phyloP scores from a whole-genome alignment of 495 filamentous ascomycete genomes.

The Xylaria curta region DNA sequence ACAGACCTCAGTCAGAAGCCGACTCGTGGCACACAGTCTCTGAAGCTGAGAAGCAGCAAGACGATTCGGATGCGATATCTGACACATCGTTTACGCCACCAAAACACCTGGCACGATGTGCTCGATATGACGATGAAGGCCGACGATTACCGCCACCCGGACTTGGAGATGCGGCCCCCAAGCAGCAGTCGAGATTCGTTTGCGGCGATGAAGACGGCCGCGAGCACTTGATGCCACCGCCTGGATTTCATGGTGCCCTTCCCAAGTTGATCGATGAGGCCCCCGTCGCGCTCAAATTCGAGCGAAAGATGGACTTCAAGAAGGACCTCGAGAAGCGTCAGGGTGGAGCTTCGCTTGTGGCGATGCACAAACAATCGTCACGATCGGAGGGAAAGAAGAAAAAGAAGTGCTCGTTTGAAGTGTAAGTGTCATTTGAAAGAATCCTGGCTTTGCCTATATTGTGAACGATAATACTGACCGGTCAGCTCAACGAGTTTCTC shows the following conservation, averaged over 20 bases:
- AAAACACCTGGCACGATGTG: neutral
- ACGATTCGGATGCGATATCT: constrained; percentile 5
- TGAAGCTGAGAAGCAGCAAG: neutral
- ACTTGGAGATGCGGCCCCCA: neutral
- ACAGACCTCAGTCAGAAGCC: neutral
- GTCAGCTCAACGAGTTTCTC: neutral
- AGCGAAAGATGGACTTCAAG: constrained; percentile 4
- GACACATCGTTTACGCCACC: constrained; percentile 22
- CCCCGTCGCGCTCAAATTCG: neutral
- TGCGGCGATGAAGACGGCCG: neutral
- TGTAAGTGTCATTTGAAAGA: neutral
- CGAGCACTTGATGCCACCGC: neutral
- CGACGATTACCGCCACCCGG: neutral
- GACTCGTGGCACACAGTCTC: neutral
- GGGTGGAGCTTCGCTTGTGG: constrained; percentile 15
- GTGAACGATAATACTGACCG: neutral
- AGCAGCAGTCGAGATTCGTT: neutral
- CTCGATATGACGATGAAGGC: neutral
- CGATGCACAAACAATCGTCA: neutral
- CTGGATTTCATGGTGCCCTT: neutral
- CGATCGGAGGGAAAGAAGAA: neutral
- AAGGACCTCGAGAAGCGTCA: neutral
- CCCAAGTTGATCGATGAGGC: neutral
- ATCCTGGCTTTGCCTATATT: neutral
- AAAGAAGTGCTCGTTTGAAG: neutral